Percentiles rank a stretch among this genome's conserved stretches.
phyloP scores from a whole-genome alignment of 805 yeast species.

The Sugiyamaella floridensis region DNA sequence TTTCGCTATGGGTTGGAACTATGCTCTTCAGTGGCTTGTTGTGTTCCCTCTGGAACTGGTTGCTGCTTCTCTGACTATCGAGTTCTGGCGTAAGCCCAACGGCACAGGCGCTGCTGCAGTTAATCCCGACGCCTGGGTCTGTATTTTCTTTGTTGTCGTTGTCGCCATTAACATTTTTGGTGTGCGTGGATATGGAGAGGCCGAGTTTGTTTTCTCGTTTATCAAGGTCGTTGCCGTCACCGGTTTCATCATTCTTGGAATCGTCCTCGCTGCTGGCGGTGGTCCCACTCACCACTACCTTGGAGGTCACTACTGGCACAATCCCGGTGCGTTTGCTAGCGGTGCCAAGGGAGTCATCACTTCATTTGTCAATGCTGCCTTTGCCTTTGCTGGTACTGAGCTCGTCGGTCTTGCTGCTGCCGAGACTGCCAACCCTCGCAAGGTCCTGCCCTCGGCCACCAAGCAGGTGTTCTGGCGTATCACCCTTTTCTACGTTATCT shows the following conservation, averaged over 20 bases:
- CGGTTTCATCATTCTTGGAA: conserved; percentile 53
- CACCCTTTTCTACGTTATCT: conserved; percentile 51
- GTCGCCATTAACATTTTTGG: conserved; percentile 44
- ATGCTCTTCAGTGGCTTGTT: conserved; percentile 53
- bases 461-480: conserved; percentile 75
- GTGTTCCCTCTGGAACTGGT: conserved; percentile 58
- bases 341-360: conserved; percentile 59
- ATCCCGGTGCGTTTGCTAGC: conserved; percentile 61
- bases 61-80: conserved; percentile 48
- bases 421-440: conserved; percentile 57
- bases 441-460: conserved; percentile 56
- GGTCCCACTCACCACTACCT: conserved; percentile 44
- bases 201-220: conserved; percentile 49
- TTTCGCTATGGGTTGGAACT: conserved; percentile 65
- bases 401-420: conserved; percentile 63
- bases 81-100: conserved; percentile 42
- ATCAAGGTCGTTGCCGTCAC: conserved; percentile 49
- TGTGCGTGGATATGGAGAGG: conserved; percentile 52
- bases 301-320: conserved; percentile 50
- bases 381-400: conserved; percentile 60
- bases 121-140: conserved; percentile 45
- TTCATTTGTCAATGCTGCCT: conserved; percentile 62
- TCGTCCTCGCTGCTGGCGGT: conserved; percentile 50
- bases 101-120: conserved; percentile 49
- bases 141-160: conserved; percentile 44